Evolutionary conservation across 257 asterid genomes (phyloP).

Genomic region (Ligustrum vulgare): DNA sequence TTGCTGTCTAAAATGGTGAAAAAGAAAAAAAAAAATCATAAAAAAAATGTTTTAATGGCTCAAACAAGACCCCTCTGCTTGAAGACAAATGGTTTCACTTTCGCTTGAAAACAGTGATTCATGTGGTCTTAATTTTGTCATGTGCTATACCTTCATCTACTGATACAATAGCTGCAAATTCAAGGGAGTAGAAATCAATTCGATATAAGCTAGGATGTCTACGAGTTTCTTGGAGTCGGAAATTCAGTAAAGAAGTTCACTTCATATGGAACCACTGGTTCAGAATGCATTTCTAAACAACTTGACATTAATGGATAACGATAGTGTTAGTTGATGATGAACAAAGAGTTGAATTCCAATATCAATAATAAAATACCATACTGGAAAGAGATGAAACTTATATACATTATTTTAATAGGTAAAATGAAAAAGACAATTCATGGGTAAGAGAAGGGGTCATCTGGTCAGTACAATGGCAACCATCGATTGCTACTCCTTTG

Average conservation of each 20-base stretch:
- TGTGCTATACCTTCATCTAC: constrained; percentile 57
- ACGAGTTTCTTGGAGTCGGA: too few relatives aligned
- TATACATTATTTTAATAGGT: too few relatives aligned
- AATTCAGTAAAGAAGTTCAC: too few relatives aligned
- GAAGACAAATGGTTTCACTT: too few relatives aligned
- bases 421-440: background rate
- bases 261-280: too few relatives aligned
- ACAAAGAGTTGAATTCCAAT: background rate
- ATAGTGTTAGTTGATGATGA: background rate
- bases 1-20: constrained; percentile 4
- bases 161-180: constrained; percentile 63
- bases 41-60: constrained; percentile 11
- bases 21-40: background rate
- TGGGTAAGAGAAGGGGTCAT: background rate
- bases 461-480: constrained; percentile 42
- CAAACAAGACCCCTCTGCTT: constrained; percentile 49
- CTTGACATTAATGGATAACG: too few relatives aligned
- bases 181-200: constrained; percentile 15
- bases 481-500: constrained; percentile 49
- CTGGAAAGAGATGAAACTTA: background rate
- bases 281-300: too few relatives aligned
- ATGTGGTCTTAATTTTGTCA: constrained; percentile 58
- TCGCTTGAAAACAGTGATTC: too few relatives aligned
- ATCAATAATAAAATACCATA: background rate
- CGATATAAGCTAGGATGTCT: background rate